Conservation (phyloP, 208 protist species). For the Strigomonas culicis region DNA sequence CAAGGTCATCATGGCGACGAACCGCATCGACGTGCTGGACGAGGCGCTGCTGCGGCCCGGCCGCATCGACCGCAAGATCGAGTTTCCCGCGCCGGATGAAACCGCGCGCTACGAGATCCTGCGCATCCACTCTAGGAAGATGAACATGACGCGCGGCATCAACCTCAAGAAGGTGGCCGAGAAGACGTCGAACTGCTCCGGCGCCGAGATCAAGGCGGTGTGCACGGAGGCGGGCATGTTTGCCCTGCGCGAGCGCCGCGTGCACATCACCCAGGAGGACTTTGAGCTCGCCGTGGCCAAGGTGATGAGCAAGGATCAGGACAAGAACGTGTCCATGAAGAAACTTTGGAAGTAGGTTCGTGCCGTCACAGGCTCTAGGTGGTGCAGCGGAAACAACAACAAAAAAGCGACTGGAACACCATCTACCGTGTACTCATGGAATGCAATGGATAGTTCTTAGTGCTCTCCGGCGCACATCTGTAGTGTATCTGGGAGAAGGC, state of each 20-base stretch:
- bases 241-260: constrained; percentile 99
- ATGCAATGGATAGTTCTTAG: too few relatives aligned
- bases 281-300: constrained; percentile 96
- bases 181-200: constrained; percentile 98
- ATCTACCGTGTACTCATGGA: too few relatives aligned
- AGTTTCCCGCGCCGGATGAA: constrained; percentile 99
- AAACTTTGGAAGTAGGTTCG: constrained; percentile 99
- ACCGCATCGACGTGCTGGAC: constrained; percentile 99
- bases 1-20: constrained; percentile 99
- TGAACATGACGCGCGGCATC: constrained; percentile 98
- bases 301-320: constrained; percentile 99
- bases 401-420: too few relatives aligned
- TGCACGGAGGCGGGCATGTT: constrained; percentile 99
- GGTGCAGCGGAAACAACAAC: too few relatives aligned
- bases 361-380: constrained; percentile 98
- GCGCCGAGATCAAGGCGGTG: constrained; percentile 99
- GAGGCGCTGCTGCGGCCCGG: constrained; percentile 99
- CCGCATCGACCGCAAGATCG: constrained; percentile 99
- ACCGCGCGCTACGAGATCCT: constrained; percentile 99
- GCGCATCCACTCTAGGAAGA: constrained; percentile 99
- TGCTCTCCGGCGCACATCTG: too few relatives aligned
- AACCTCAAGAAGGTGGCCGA: constrained; percentile 97
- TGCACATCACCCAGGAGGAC: constrained; percentile 99
- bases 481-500: too few relatives aligned
- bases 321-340: constrained; percentile 99